Percentiles rank a stretch among this genome's conserved stretches.
Conservation (phyloP, 768 basidiomycete species). For the Phanerochaete sordida region DNA sequence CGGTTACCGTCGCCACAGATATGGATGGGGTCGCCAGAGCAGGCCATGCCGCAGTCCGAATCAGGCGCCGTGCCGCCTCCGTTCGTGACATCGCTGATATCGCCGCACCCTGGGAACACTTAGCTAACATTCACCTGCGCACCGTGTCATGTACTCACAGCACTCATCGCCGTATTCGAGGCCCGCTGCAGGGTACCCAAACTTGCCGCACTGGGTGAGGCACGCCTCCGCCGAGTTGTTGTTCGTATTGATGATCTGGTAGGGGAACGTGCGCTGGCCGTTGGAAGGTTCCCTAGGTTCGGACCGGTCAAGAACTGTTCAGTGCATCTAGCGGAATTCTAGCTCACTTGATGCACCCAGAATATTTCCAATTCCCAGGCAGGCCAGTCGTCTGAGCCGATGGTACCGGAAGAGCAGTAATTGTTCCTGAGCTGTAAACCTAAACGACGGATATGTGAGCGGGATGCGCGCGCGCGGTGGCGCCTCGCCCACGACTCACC, state of each 20-base stretch:
- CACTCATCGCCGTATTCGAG: constrained; percentile 71
- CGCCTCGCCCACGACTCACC: constrained; percentile 17
- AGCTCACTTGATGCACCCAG: constrained; percentile 59
- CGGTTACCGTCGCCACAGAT: constrained; percentile 50
- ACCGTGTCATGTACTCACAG: constrained; percentile 44
- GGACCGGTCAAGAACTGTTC: neutral
- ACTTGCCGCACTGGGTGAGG: constrained; percentile 62
- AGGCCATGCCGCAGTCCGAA: constrained; percentile 45
- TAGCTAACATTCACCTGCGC: neutral
- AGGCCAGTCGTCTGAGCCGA: constrained; percentile 49
- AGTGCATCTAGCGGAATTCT: neutral
- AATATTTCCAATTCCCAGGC: constrained; percentile 62
- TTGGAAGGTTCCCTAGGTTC: constrained; percentile 41
- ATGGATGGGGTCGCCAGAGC: constrained; percentile 68
- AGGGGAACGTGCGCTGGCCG: constrained; percentile 48
- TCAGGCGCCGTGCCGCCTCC: constrained; percentile 30
- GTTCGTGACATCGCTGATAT: constrained; percentile 46
- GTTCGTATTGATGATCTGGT: constrained; percentile 52
- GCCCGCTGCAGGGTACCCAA: constrained; percentile 70
- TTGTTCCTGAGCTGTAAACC: constrained; percentile 47
- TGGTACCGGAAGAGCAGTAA: constrained; percentile 28
- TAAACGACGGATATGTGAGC: constrained; percentile 1
- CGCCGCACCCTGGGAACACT: constrained; percentile 58
- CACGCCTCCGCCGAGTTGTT: constrained; percentile 68
- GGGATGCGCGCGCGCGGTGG: neutral